These are phyloP conservation scores for Penicillium concentricum DNA, from an alignment of 2,329 filamentous ascomycete species.

Conservation along the genomic window DNA sequence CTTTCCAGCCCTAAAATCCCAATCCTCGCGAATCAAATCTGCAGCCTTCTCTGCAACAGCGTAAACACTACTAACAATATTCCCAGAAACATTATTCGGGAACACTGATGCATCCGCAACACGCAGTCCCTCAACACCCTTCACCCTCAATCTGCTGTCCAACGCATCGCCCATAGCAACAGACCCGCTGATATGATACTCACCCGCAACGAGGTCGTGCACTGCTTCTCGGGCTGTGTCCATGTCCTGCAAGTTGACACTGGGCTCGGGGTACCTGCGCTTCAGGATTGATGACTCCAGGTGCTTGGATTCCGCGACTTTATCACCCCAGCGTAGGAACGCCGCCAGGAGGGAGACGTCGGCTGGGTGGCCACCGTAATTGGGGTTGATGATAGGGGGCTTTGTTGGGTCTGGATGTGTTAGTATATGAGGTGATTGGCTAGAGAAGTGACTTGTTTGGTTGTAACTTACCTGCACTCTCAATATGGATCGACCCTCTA, in stretches of 20 bases:
- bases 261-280: conserved; percentile 11
- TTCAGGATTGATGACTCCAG: conserved; percentile 3
- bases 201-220: conserved; percentile 9
- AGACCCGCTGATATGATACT: conserved; percentile 25
- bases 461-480: conserved; percentile 8
- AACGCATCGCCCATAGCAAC: conserved; percentile 35
- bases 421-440: background rate
- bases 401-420: conserved; percentile 15
- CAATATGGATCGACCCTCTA: conserved; percentile 22
- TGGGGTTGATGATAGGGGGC: conserved; percentile 18
- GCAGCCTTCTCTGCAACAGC: conserved; percentile 36
- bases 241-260: conserved; percentile 14
- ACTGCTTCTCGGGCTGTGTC: conserved; percentile 14
- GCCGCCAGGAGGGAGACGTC: conserved; percentile 21
- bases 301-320: conserved; percentile 9
- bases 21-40: conserved; percentile 34
- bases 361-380: conserved; percentile 15
- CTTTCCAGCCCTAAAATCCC: conserved; percentile 8
- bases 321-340: conserved; percentile 18
- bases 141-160: conserved; percentile 28
- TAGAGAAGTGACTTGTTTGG: background rate
- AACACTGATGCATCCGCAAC: conserved; percentile 31
- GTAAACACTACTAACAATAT: conserved; percentile 32
- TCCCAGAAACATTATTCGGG: conserved; percentile 32
- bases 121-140: conserved; percentile 28